Base-by-base conservation (phyloP, 768 basidiomycete species). In the Leccinum broughii region DNA sequence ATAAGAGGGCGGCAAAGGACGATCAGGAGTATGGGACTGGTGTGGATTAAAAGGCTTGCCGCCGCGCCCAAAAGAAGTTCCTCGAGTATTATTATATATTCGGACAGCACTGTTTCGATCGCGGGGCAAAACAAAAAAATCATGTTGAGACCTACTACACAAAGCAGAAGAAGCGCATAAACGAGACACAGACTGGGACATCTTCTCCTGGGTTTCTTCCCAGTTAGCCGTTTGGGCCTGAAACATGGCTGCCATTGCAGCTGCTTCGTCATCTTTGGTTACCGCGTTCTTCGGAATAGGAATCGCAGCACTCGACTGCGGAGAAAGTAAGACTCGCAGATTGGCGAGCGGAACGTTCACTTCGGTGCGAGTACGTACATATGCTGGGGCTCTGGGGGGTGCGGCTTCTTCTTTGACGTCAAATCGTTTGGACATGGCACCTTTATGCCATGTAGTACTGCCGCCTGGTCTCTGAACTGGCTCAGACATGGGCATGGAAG, bases 181-280 rank as follows among this genome's bases (percentile, higher is more conserved):
- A 82, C 81, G 81, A 79, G 78, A 85, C 80, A 95, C 95, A 81
- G 82, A 99, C 97, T 93, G 89, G 73, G 95, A 90, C 95, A 99
- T 98, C 84, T 96, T 94, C 83, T 98, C 95, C 80, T 98, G 94
- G 71, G 95, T 90, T 84, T 95, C 92, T 80, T 97, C 91, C 97
- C 96, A 99, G 76, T 95, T 92, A 64, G 92, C 88, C 44, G 88
- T 87, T 77, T 94, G 92, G 61, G 91, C 91, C 75, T 92, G 89
- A 75, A 98, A 95, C 92, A 99, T 97, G 67, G 95, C 95, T n/a
- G 89, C 90, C 82, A 99, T 92, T 37, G 93, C 90, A n/a, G 90
- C 92, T 32, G 90, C 92, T 73, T 98, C 97, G 63, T 97, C 96
- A 53, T 85, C 83, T 63, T 83, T 80, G 2, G 81, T 78, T 22